Percentiles rank a stretch among this genome's conserved stretches.
Conservation (phyloP, 495 filamentous ascomycete genomes). For the Durotheca rogersii region DNA sequence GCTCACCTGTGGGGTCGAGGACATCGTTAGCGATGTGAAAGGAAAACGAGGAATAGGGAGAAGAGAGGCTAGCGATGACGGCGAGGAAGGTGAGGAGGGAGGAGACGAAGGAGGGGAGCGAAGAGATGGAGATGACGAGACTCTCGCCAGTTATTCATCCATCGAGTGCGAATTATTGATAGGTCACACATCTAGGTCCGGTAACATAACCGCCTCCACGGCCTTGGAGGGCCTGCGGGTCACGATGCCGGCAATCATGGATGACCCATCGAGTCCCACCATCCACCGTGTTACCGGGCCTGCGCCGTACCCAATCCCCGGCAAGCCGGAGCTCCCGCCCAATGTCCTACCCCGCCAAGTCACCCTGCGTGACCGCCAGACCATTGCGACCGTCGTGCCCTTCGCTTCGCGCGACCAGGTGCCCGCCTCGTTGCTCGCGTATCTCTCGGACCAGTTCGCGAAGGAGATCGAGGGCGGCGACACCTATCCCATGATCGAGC, state of each 20-base stretch:
- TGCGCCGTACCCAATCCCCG: conserved; percentile 63
- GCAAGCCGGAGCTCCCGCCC: conserved; percentile 60
- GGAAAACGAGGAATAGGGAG: not conserved
- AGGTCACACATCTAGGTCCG: conserved; percentile 23
- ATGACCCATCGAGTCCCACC: conserved; percentile 66
- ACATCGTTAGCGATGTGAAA: conserved; percentile 1
- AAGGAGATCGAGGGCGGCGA: conserved; percentile 95
- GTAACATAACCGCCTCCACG: not conserved
- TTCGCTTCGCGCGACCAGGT: conserved; percentile 74
- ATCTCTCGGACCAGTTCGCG: conserved; percentile 84
- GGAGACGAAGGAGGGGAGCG: not conserved
- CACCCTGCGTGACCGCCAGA: conserved; percentile 84
- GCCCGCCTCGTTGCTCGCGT: conserved; percentile 71
- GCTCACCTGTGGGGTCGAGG: too few species aligned
- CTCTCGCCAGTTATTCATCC: not conserved
- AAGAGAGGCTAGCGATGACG: not conserved
- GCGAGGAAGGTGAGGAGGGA: not conserved
- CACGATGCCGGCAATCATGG: conserved; percentile 84
- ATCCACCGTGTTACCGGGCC: conserved; percentile 64
- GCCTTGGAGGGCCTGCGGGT: conserved; percentile 5
- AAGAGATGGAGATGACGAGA: not conserved
- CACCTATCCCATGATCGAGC: conserved; percentile 90
- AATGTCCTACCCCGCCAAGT: conserved; percentile 79
- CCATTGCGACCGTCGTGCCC: conserved; percentile 86
- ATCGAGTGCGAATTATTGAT: conserved; percentile 24